Evolutionary conservation across 1,139 yeast genomes (phyloP).

Genomic region (Saccharomyces hybrid): DNA sequence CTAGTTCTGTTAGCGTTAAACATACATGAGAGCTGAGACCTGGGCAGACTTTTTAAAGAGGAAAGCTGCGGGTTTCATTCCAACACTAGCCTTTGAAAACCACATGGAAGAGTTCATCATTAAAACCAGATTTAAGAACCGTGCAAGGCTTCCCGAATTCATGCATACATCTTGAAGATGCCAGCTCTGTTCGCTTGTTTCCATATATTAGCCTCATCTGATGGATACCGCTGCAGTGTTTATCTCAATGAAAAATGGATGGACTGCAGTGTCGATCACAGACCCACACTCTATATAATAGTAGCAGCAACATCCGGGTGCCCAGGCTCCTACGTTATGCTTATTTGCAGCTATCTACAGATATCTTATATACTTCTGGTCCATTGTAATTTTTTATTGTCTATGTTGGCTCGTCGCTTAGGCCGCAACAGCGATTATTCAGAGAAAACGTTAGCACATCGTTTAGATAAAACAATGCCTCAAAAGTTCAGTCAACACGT

Average conservation of each 20-base stretch:
- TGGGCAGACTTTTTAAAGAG: background rate
- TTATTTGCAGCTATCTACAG: background rate
- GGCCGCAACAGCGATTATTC: background rate
- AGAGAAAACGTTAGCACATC: background rate
- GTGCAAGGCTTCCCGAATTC: background rate
- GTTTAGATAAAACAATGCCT: background rate
- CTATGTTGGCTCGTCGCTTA: background rate
- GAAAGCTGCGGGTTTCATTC: background rate
- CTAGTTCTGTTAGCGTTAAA: background rate
- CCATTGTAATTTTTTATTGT: background rate
- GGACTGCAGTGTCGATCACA: background rate
- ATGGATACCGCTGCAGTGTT: background rate
- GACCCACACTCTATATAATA: background rate
- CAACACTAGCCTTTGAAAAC: background rate
- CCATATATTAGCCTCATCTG: background rate
- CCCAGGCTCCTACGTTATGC: background rate
- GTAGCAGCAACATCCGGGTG: background rate
- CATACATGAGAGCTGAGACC: background rate
- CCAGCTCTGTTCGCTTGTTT: background rate
- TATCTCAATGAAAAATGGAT: background rate
- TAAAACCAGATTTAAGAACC: background rate
- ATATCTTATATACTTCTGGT: background rate
- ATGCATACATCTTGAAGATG: background rate
- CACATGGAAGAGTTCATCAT: background rate
- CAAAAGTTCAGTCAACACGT: background rate